phyloP scores from a whole-genome alignment of 371 early-diverging fungal species.

The Mucor piriformis region DNA sequence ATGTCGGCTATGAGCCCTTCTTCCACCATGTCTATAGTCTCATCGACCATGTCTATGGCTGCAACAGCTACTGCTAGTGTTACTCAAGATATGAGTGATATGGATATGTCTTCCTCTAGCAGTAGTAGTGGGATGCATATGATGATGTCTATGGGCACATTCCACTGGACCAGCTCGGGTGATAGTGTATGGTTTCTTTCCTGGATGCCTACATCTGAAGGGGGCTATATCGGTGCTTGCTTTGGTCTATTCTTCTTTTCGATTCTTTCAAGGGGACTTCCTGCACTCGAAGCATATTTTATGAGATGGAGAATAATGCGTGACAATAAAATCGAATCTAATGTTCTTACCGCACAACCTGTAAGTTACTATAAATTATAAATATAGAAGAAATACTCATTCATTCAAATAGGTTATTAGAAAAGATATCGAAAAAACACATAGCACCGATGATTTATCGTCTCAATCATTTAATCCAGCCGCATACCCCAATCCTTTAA shows the following conservation, averaged over 20 bases:
- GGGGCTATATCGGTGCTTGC: constrained; percentile 61
- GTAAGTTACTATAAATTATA: not conserved
- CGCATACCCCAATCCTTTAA: constrained; percentile 22
- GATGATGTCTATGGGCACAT: constrained; percentile 48
- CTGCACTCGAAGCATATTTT: constrained; percentile 56
- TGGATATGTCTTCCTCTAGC: constrained; percentile 7
- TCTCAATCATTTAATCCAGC: constrained; percentile 73
- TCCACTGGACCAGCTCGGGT: constrained; percentile 44
- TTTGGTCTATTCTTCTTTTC: constrained; percentile 58
- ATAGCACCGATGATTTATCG: constrained; percentile 94
- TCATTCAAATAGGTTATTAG: constrained; percentile 6
- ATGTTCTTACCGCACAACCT: not conserved
- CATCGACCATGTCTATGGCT: constrained; percentile 9
- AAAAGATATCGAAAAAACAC: constrained; percentile 72
- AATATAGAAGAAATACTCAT: not conserved
- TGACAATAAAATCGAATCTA: constrained; percentile 25
- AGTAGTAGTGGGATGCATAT: constrained; percentile 10
- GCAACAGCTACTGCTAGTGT: not conserved
- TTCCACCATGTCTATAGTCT: constrained; percentile 3
- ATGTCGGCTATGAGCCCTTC: not conserved
- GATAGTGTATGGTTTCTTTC: constrained; percentile 46
- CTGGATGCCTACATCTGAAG: constrained; percentile 52
- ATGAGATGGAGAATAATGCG: constrained; percentile 41
- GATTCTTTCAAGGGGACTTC: constrained; percentile 49
- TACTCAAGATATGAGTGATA: constrained; percentile 7